Percentiles rank a stretch among this genome's conserved stretches.
phyloP scores from a whole-genome alignment of 805 yeast species.

The Zygotorulaspora danielsina region DNA sequence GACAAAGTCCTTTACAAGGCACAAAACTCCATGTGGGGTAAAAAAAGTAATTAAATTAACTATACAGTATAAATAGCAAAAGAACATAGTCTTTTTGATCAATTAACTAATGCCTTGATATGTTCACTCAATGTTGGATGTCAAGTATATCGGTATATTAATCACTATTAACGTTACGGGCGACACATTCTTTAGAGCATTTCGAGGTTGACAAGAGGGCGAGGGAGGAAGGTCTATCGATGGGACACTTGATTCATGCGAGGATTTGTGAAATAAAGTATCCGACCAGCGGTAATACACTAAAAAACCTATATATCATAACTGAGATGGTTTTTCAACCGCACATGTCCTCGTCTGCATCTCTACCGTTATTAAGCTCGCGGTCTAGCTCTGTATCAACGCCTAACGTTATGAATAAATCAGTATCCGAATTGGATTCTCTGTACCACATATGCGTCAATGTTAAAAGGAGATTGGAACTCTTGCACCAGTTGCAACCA shows the following conservation, averaged over 20 bases:
- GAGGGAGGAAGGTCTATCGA: not conserved
- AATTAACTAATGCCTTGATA: too few relatives aligned
- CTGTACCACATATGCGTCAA: constrained; percentile 61
- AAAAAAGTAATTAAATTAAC: constrained; percentile 19
- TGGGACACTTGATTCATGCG: too few relatives aligned
- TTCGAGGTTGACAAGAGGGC: constrained; percentile 3
- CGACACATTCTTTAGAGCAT: constrained; percentile 5
- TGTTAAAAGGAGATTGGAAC: constrained; percentile 51
- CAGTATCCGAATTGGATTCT: constrained; percentile 61
- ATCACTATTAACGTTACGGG: constrained; percentile 11
- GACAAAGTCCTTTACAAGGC: constrained; percentile 90
- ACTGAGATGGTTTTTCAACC: constrained; percentile 12
- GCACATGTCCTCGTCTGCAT: constrained; percentile 14
- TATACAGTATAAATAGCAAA: not conserved
- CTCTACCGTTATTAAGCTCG: constrained; percentile 19
- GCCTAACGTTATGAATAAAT: constrained; percentile 54
- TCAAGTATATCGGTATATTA: too few relatives aligned
- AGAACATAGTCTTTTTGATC: too few relatives aligned
- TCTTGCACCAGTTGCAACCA: constrained; percentile 64
- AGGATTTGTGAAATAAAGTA: too few relatives aligned
- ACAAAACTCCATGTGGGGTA: constrained; percentile 55
- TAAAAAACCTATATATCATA: too few relatives aligned
- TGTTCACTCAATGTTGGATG: too few relatives aligned
- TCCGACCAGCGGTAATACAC: too few relatives aligned
- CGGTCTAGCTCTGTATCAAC: constrained; percentile 21